phyloP scores from a whole-genome alignment of 208 protist genomes.

The Leishmania major region DNA sequence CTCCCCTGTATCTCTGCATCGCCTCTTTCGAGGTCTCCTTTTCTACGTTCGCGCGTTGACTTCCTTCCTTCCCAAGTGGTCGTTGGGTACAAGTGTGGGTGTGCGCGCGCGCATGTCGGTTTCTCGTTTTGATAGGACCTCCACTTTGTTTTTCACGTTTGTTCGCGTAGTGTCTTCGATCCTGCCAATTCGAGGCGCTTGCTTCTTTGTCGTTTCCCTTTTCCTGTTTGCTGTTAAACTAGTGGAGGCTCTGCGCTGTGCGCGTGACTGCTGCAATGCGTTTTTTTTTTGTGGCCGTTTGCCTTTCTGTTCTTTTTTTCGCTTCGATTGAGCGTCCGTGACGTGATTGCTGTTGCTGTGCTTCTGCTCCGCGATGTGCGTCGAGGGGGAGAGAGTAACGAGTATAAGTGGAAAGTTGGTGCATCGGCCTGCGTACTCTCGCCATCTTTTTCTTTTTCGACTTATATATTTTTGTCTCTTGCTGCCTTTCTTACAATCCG shows the following conservation, averaged over 20 bases:
- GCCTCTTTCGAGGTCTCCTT: neutral
- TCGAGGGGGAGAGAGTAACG: neutral
- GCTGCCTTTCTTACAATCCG: neutral
- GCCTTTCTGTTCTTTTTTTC: neutral
- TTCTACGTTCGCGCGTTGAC: neutral
- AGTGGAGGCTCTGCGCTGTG: neutral
- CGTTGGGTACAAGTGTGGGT: neutral
- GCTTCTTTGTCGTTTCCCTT: neutral
- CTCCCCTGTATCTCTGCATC: neutral
- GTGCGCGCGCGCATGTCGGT: neutral
- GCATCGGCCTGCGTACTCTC: neutral
- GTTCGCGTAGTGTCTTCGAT: neutral
- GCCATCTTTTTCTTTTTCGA: neutral
- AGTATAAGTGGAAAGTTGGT: neutral
- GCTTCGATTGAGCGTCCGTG: neutral
- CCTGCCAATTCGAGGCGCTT: neutral
- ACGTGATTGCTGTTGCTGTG: conserved; percentile 4
- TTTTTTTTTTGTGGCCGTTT: neutral
- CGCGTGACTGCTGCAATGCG: neutral
- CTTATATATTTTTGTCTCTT: neutral
- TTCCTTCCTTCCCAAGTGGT: neutral
- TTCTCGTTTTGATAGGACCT: neutral
- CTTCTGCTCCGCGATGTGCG: neutral
- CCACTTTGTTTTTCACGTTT: neutral
- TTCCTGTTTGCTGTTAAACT: neutral